These are phyloP conservation scores for Trametes sanguinea DNA, from an alignment of 768 basidiomycete species.

Conservation along the genomic window DNA sequence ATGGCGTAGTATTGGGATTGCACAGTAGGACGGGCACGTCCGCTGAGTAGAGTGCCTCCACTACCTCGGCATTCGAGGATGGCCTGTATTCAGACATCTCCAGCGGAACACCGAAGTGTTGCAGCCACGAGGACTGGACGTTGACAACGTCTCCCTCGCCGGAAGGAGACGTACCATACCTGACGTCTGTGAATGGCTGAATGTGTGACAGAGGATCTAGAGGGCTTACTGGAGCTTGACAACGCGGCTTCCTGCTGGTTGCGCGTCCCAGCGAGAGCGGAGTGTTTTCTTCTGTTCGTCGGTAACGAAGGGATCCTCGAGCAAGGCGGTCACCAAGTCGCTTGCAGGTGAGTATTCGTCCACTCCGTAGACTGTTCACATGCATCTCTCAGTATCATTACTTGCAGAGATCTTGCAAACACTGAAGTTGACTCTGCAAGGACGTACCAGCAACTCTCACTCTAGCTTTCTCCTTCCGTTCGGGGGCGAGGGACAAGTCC, in stretches of 20 bases:
- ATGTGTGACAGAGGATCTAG: background rate
- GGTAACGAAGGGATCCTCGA: conserved; percentile 71
- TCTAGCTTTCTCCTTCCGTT: conserved; percentile 30
- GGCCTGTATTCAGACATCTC: conserved; percentile 31
- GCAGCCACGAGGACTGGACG: conserved; percentile 54
- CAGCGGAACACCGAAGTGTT: conserved; percentile 49
- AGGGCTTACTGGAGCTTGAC: conserved; percentile 19
- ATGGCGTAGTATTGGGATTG: conserved; percentile 58
- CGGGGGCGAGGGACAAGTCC: conserved; percentile 34
- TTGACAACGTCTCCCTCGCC: conserved; percentile 26
- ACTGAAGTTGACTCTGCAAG: background rate
- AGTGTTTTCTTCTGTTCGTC: conserved; percentile 47
- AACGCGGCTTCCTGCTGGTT: conserved; percentile 1
- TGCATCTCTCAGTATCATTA: background rate
- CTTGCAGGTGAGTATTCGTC: conserved; percentile 55
- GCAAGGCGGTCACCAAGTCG: conserved; percentile 67
- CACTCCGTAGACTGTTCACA: conserved; percentile 54
- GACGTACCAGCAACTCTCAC: conserved; percentile 53
- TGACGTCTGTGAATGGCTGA: background rate
- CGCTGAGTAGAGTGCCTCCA: conserved; percentile 37
- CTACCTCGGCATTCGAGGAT: conserved; percentile 7
- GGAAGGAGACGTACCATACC: conserved; percentile 21
- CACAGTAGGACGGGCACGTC: conserved; percentile 66
- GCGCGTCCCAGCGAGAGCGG: conserved; percentile 46
- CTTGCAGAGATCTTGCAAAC: background rate